Percentiles rank a stretch among this genome's conserved stretches.
These are phyloP conservation scores for Leptographium wingfieldii DNA, from an alignment of 2,329 filamentous ascomycete species.

Conservation along the genomic window DNA sequence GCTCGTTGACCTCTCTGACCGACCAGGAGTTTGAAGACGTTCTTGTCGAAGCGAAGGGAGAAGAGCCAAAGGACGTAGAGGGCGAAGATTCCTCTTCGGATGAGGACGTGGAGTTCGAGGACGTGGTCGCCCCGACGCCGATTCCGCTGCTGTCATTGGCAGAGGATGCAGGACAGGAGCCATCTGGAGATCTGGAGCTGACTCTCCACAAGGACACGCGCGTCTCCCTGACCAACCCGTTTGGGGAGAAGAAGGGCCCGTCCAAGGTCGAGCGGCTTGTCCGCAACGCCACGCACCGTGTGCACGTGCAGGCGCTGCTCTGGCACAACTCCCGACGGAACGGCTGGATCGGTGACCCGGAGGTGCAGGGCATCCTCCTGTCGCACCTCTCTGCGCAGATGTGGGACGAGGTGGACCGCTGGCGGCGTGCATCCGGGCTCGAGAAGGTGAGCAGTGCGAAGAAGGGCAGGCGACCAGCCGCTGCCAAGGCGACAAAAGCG, in stretches of 20 bases:
- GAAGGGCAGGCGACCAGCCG: constrained; percentile 23
- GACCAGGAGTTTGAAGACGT: constrained; percentile 46
- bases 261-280: constrained; percentile 74
- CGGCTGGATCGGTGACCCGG: constrained; percentile 65
- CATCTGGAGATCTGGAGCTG: constrained; percentile 59
- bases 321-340: constrained; percentile 86
- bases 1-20: constrained; percentile 38
- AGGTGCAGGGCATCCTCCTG: constrained; percentile 63
- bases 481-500: constrained; percentile 20
- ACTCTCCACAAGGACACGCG: constrained; percentile 49
- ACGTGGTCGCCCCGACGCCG: constrained; percentile 27
- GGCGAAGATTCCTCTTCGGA: constrained; percentile 16
- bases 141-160: constrained; percentile 19
- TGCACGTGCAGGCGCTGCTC: constrained; percentile 78
- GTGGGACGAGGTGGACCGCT: constrained; percentile 61
- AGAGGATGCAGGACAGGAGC: constrained; percentile 27
- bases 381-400: constrained; percentile 57
- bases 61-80: constrained; percentile 16
- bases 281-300: constrained; percentile 66
- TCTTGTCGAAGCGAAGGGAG: constrained; percentile 14
- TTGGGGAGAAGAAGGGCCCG: constrained; percentile 65
- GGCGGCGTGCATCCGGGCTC: constrained; percentile 56
- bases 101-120: constrained; percentile 49
- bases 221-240: constrained; percentile 47
- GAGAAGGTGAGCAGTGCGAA: constrained; percentile 21